phyloP scores from a whole-genome alignment of 1,139 yeast genomes.

The Candida mesenterica region DNA sequence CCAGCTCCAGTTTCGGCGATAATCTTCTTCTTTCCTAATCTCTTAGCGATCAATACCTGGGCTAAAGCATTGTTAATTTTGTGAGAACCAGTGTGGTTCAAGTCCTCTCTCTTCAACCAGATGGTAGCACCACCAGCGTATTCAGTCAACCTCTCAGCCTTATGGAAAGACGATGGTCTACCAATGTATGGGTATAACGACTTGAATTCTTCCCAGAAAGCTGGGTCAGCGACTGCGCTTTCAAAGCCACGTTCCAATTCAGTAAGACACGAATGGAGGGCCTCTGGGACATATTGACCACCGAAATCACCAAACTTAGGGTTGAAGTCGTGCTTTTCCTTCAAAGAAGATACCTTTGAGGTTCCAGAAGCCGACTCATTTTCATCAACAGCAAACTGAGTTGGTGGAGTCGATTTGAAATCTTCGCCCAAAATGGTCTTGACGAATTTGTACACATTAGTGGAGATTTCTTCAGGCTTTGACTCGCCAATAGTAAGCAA shows the following conservation, averaged over 20 bases:
- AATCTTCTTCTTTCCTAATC: slow-evolving; percentile 85
- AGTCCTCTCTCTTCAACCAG: slow-evolving; percentile 97
- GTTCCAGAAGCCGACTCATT: slow-evolving; percentile 24
- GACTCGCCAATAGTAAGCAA: slow-evolving; percentile 68
- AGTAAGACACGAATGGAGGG: slow-evolving; percentile 83
- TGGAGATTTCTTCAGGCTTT: slow-evolving; percentile 56
- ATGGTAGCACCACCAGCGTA: slow-evolving; percentile 95
- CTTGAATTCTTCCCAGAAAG: slow-evolving; percentile 90
- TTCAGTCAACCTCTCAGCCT: slow-evolving; percentile 86
- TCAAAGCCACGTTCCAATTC: slow-evolving; percentile 89
- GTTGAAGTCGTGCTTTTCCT: slow-evolving; percentile 57
- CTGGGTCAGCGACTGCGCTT: slow-evolving; percentile 81
- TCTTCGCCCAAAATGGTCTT: slow-evolving; percentile 68
- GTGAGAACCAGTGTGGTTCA: slow-evolving; percentile 97
- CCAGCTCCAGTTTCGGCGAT: slow-evolving; percentile 99
- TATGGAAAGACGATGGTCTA: slow-evolving; percentile 90
- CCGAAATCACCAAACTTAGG: slow-evolving; percentile 93
- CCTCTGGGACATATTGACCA: slow-evolving; percentile 98
- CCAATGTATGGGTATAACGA: slow-evolving; percentile 85
- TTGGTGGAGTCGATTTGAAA: slow-evolving; percentile 35
- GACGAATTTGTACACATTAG: slow-evolving; percentile 64
- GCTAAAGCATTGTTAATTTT: slow-evolving; percentile 96
- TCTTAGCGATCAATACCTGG: slow-evolving; percentile 85
- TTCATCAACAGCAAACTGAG: slow-evolving; percentile 24
- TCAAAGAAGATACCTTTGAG: slow-evolving; percentile 40